These are phyloP conservation scores for Metschnikowia colocasiae DNA, from an alignment of 805 yeast species.

Conservation along the genomic window DNA sequence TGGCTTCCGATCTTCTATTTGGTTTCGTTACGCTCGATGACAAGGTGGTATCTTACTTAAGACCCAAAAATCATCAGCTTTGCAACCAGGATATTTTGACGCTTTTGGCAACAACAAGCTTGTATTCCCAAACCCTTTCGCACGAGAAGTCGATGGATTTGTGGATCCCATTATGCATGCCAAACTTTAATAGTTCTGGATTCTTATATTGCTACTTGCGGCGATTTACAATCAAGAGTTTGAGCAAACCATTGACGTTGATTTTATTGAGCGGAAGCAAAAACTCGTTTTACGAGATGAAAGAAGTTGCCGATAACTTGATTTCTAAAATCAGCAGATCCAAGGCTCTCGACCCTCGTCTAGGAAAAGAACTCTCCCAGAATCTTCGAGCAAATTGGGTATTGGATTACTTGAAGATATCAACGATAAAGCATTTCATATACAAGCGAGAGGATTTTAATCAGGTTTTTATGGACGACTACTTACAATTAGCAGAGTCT, in stretches of 20 bases:
- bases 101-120: constrained; percentile 63
- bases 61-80: constrained; percentile 75
- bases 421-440: constrained; percentile 69
- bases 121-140: constrained; percentile 36
- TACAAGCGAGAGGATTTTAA: constrained; percentile 68
- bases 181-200: constrained; percentile 85
- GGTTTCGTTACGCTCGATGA: constrained; percentile 66
- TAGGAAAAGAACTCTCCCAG: constrained; percentile 23
- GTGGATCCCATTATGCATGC: constrained; percentile 93
- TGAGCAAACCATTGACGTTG: constrained; percentile 30
- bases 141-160: constrained; percentile 56
- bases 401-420: constrained; percentile 22
- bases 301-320: constrained; percentile 54
- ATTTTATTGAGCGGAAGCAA: constrained; percentile 64
- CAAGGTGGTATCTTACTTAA: constrained; percentile 60
- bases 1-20: constrained; percentile 57
- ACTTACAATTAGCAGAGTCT: constrained; percentile 13
- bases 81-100: constrained; percentile 80
- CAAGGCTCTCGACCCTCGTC: constrained; percentile 19
- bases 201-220: constrained; percentile 79
- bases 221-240: constrained; percentile 21
- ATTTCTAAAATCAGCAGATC: constrained; percentile 28
- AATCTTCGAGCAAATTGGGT: constrained; percentile 8
- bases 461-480: constrained; percentile 55
- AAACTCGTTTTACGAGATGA: constrained; percentile 74